Base-by-base conservation (phyloP, 768 basidiomycete species). In the Phaeotremella skinneri region DNA sequence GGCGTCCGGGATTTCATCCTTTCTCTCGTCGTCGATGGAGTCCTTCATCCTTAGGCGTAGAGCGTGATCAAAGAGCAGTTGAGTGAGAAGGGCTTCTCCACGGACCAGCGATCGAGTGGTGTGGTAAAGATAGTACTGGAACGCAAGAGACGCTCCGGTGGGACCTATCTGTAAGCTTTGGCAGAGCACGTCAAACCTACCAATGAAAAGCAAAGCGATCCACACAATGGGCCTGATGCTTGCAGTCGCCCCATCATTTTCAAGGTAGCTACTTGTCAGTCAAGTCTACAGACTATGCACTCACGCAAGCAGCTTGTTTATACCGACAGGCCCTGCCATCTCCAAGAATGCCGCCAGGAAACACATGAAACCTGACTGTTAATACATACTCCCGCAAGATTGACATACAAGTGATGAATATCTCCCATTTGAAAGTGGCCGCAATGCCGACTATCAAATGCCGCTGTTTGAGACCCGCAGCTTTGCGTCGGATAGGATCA, bases 1-100 rank as follows among this genome's bases (percentile, higher is more conserved):
- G n/a, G 17, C 42, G 20, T 54, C 51, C 20, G 49, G 58, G 39
- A 56, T 49, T n/a, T 59, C 58, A 25, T 56, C 51, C 56, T 55
- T 59, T 49, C 57, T 59, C n/a, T 67, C 64, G 17, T 70, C 72
- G 9, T 69, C 69, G 5, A 64, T 63, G 41, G 67, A 49, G 37
- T 82, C 82, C 20, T 84, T 83, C 76, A 86, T 79, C 30, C 87
- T 81, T 42, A 88, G 83, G 29, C 85, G 81, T 4, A 90, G 80
- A 17, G 90, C 87, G 67, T 91, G 89, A 41, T 89, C 88, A 78
- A 92, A 93, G 70, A 92, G 85, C 5, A 91, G 79, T 65, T 83
- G 82, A 26, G 82, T 82, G 63, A 83, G 61, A 62, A 87, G 75
- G 30, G 78, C 80, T 67, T 87, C 84, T 3, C 76, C 64, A 2